Conservation (phyloP, 495 filamentous ascomycete species). For the Jackrogersella minutella region DNA sequence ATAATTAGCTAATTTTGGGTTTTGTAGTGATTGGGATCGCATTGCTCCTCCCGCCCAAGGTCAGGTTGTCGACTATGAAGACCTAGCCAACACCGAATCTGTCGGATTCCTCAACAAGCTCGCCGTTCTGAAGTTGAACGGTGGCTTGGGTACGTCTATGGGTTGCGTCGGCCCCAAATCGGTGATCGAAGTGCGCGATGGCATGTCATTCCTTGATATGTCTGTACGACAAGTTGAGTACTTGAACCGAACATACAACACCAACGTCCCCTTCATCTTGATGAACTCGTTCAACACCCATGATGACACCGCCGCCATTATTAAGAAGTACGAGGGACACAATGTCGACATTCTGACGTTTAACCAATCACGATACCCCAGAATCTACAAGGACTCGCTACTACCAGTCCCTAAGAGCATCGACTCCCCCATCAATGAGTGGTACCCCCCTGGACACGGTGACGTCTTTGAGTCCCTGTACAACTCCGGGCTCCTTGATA, state of each 20-base stretch:
- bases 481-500: slow-evolving; percentile 97
- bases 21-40: slow-evolving; percentile 82
- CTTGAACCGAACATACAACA: slow-evolving; percentile 96
- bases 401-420: slow-evolving; percentile 92
- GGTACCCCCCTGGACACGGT: slow-evolving; percentile 99
- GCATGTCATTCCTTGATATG: slow-evolving; percentile 99
- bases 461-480: slow-evolving; percentile 99
- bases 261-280: slow-evolving; percentile 97
- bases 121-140: slow-evolving; percentile 98
- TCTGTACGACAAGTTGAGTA: slow-evolving; percentile 99
- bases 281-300: slow-evolving; percentile 99
- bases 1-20: slow-evolving; percentile 34
- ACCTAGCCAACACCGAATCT: slow-evolving; percentile 83
- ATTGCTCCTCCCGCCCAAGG: slow-evolving; percentile 90
- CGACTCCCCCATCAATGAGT: slow-evolving; percentile 90
- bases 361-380: slow-evolving; percentile 98
- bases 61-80: slow-evolving; percentile 93
- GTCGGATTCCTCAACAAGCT: slow-evolving; percentile 96
- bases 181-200: slow-evolving; percentile 99
- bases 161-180: slow-evolving; percentile 99
- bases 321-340: slow-evolving; percentile 99
- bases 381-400: slow-evolving; percentile 97
- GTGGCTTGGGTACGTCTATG: slow-evolving; percentile 99
- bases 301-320: slow-evolving; percentile 96
- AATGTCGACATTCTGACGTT: slow-evolving; percentile 99